Evolutionary conservation across 805 yeast species (phyloP), one percentile per base, ranked within the genome.

Genomic region (Yarrowia yakushimensis): DNA sequence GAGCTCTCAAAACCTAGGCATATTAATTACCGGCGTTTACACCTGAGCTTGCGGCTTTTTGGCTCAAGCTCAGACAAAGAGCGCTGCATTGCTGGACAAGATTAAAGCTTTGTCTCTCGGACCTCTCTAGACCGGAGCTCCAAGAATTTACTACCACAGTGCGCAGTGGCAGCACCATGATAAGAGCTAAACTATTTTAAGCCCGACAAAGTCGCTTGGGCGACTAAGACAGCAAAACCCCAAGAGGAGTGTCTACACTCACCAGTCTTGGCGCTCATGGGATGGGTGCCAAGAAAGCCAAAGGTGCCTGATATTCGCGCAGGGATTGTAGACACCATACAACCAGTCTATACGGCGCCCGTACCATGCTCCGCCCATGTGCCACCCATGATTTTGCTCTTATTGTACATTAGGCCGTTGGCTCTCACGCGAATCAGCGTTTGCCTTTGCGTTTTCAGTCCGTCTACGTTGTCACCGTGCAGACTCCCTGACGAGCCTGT

Each of bases 21-120:
- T 30, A 46, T 46, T 46, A 46, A 46, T 46, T 46, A 46, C 54
- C 54, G 54, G 54, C 54, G 54, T 46, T 46, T 46, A 46, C 54
- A 31, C 54, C 54, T 46, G 54, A 46, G 54, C 39, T 46, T 46
- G 54, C 22, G 20, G 3, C 15, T 13, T 12, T 20, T 46, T 20
- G 39, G 28, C 54, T 46, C 54, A 20, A 46, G 2, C 39, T 31
- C 39, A 13, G 52, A 45, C 52, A 45, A 45, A 45, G 52, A 28
- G 28, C 28, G 52, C 34, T 45, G 52, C 36, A 25, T 18, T 18
- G 52, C 52, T 45, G 52, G 52, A 45, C 52, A 45, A 45, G 52
- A 45, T 45, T 45, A 28, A 20, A 36, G 13, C 54, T 46, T 46
- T 30, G 54, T 46, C 54, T 46, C 54, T 31, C 54, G 54, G 54